A percentile compares a stretch with the other conserved stretches of the same genome.
phyloP scores from a whole-genome alignment of 108 stramenopile species.

The Craspedostauros australis region DNA sequence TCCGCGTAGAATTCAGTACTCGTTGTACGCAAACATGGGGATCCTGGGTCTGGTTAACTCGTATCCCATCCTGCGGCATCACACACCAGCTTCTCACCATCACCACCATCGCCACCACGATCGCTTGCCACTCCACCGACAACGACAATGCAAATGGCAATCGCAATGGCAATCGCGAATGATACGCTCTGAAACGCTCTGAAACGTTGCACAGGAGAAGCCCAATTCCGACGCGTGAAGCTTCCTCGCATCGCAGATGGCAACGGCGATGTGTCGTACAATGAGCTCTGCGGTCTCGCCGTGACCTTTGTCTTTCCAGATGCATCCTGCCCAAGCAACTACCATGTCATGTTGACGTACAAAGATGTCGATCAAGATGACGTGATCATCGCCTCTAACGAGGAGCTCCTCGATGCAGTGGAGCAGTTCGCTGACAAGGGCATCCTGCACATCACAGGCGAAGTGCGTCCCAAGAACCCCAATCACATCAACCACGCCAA shows the following conservation, averaged over 20 bases:
- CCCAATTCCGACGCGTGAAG: constrained; percentile 52
- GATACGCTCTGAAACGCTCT: constrained; percentile 2
- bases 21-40: too few species aligned
- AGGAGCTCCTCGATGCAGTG: constrained; percentile 67
- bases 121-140: too few species aligned
- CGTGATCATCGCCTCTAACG: constrained; percentile 54
- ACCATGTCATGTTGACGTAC: constrained; percentile 42
- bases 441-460: constrained; percentile 36
- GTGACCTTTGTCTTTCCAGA: constrained; percentile 32
- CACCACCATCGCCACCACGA: too few species aligned
- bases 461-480: constrained; percentile 29
- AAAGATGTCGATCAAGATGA: constrained; percentile 67
- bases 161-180: background rate
- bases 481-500: background rate
- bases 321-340: constrained; percentile 2
- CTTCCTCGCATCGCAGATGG: constrained; percentile 43
- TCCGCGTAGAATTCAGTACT: too few species aligned
- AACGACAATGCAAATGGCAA: background rate
- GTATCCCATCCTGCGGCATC: too few species aligned
- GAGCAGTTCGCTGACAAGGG: constrained; percentile 39
- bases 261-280: constrained; percentile 36
- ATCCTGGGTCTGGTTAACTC: too few species aligned
- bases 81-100: too few species aligned
- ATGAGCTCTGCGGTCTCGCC: constrained; percentile 33
- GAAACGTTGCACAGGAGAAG: constrained; percentile 17